Evolutionary conservation across 331 rosid genomes (phyloP).

Genomic region (Rosa hybrid): DNA sequence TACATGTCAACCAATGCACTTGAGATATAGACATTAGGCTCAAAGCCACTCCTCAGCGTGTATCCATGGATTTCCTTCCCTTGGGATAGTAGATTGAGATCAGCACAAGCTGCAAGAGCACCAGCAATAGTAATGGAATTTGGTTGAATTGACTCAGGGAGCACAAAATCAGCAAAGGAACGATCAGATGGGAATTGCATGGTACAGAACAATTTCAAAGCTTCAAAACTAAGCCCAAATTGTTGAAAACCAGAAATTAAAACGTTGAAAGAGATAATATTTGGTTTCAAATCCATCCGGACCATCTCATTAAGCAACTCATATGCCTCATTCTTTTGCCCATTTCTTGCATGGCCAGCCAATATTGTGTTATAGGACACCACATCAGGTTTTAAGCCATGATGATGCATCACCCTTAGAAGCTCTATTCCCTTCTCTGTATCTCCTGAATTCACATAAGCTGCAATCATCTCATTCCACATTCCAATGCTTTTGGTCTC

Average conservation of each 20-base stretch:
- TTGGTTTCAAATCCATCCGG: constrained; percentile 29
- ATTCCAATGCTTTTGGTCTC: constrained; percentile 33
- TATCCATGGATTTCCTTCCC: constrained; percentile 58
- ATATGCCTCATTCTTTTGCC: constrained; percentile 41
- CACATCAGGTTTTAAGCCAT: constrained; percentile 41
- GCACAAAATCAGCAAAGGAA: constrained; percentile 15
- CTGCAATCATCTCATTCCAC: constrained; percentile 56
- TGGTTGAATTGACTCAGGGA: constrained; percentile 20
- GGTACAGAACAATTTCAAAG: constrained; percentile 38
- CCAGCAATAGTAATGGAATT: constrained; percentile 35
- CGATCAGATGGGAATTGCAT: constrained; percentile 30
- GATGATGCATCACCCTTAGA: constrained; percentile 37
- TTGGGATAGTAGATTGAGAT: constrained; percentile 27
- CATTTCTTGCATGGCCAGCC: constrained; percentile 45
- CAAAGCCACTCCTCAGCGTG: constrained; percentile 33
- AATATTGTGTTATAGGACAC: constrained; percentile 46
- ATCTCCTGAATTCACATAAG: constrained; percentile 36
- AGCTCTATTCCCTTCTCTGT: constrained; percentile 31
- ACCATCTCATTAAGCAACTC: constrained; percentile 43
- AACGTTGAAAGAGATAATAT: constrained; percentile 41
- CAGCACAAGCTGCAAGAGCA: constrained; percentile 53
- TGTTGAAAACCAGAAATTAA: constrained; percentile 54
- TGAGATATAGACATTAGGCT: constrained; percentile 33
- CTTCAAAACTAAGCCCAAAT: constrained; percentile 46
- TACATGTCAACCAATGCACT: constrained; percentile 52